These are phyloP conservation scores for Zasmidium angulare DNA, from an alignment of 2,329 filamentous ascomycete species.

Conservation along the genomic window DNA sequence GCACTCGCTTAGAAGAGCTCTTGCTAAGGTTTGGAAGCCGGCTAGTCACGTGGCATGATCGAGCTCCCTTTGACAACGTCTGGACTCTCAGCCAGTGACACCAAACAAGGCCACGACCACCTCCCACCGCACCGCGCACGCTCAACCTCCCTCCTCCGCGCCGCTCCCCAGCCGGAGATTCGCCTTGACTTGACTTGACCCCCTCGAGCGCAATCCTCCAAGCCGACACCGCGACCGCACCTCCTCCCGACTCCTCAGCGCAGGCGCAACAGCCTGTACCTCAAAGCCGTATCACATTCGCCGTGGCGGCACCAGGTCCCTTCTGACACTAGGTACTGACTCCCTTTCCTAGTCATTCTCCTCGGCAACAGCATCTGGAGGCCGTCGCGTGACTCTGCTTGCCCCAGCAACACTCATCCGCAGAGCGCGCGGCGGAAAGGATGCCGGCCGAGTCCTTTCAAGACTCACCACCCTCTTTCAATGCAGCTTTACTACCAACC, in stretches of 20 bases:
- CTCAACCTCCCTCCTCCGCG: conserved; percentile 8
- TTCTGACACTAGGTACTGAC: conserved; percentile 18
- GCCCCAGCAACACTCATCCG: background rate
- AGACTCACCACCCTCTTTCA: background rate
- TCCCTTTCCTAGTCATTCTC: background rate
- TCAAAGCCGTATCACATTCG: conserved; percentile 10
- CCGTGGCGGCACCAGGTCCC: conserved; percentile 19
- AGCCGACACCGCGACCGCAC: conserved; percentile 8
- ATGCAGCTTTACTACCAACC: conserved; percentile 4
- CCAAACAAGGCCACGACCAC: conserved; percentile 1
- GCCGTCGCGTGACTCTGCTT: conserved; percentile 12
- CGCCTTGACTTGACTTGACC: background rate
- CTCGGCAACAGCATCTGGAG: conserved; percentile 2
- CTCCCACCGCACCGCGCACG: background rate
- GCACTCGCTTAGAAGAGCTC: too few species aligned
- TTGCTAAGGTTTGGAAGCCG: too few species aligned
- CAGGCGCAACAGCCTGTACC: conserved; percentile 10
- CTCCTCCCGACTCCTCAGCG: background rate
- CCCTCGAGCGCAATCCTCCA: conserved; percentile 11
- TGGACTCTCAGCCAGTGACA: too few species aligned
- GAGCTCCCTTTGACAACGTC: background rate
- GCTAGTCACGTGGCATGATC: too few species aligned
- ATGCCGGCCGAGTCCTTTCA: background rate
- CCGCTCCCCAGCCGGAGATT: conserved; percentile 13
- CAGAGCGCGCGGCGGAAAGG: conserved; percentile 8